These are phyloP conservation scores for Gnetum montanum DNA, from an alignment of 75 land plant species.

Conservation along the genomic window DNA sequence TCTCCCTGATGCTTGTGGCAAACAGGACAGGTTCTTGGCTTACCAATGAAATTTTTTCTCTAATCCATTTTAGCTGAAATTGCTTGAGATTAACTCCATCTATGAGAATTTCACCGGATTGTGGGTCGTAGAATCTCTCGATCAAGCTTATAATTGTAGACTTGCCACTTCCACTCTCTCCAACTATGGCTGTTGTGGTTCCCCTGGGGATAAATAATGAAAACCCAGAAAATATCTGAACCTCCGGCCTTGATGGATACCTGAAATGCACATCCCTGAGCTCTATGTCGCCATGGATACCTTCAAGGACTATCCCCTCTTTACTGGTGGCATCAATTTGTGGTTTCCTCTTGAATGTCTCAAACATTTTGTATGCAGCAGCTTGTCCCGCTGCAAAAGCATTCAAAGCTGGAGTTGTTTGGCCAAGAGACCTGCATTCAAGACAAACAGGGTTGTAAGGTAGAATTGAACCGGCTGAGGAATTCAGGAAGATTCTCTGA, in stretches of 20 bases:
- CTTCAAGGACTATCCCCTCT: slow-evolving; percentile 41
- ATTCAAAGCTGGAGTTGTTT: slow-evolving; percentile 68
- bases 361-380: slow-evolving; percentile 95
- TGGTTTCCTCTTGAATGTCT: slow-evolving; percentile 75
- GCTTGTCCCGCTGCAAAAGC: slow-evolving; percentile 86
- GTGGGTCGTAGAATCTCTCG: slow-evolving; percentile 94
- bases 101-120: slow-evolving; percentile 75
- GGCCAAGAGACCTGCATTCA: slow-evolving; percentile 66
- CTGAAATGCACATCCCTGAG: slow-evolving; percentile 62
- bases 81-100: slow-evolving; percentile 76
- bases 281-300: slow-evolving; percentile 68
- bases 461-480: not conserved
- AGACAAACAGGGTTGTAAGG: not conserved
- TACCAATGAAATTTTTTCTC: slow-evolving; percentile 83
- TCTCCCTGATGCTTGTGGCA: slow-evolving; percentile 66
- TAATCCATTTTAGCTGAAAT: slow-evolving; percentile 78
- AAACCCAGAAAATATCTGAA: slow-evolving; percentile 61
- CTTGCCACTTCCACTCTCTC: slow-evolving; percentile 95
- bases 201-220: slow-evolving; percentile 69
- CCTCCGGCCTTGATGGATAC: slow-evolving; percentile 82
- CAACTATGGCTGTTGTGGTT: slow-evolving; percentile 78
- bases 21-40: slow-evolving; percentile 94
- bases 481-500: not conserved
- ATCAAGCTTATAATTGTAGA: slow-evolving; percentile 92
- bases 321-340: slow-evolving; percentile 71